phyloP scores from a whole-genome alignment of 2,329 filamentous ascomycete genomes.

The Tolypocladium amazonense region DNA sequence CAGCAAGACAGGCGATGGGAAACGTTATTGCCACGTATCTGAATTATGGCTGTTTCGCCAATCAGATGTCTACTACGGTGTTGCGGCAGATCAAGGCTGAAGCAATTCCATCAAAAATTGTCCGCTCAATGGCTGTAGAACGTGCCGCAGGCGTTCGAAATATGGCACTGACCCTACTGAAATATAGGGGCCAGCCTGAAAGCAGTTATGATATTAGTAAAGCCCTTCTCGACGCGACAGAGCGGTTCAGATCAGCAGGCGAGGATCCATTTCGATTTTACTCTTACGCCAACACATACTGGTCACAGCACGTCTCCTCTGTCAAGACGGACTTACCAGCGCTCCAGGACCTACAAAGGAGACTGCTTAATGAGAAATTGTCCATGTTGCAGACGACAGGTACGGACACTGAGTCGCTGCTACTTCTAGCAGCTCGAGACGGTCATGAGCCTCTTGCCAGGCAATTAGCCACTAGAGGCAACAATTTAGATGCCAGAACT shows the following conservation, averaged over 20 bases:
- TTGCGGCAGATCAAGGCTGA: neutral
- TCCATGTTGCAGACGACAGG: neutral
- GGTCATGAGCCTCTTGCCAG: neutral
- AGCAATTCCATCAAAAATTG: neutral
- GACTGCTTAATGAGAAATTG: neutral
- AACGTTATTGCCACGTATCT: constrained; percentile 17
- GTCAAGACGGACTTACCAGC: neutral
- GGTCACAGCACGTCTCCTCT: neutral
- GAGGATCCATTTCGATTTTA: neutral
- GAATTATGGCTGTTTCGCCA: constrained; percentile 3
- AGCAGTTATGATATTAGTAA: neutral
- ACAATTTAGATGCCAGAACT: neutral
- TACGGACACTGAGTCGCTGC: neutral
- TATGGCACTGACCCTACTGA: neutral
- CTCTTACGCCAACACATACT: neutral
- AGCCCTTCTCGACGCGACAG: neutral
- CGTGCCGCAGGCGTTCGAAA: neutral
- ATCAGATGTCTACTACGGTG: neutral
- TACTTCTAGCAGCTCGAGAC: neutral
- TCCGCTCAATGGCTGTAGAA: neutral
- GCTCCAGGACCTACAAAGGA: neutral
- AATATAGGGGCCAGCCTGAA: neutral
- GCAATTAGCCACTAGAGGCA: neutral
- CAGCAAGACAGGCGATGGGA: constrained; percentile 10
- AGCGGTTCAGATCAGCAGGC: neutral